Base-by-base conservation (phyloP, 306 rosid genomes). In the Malus sylvestris region DNA sequence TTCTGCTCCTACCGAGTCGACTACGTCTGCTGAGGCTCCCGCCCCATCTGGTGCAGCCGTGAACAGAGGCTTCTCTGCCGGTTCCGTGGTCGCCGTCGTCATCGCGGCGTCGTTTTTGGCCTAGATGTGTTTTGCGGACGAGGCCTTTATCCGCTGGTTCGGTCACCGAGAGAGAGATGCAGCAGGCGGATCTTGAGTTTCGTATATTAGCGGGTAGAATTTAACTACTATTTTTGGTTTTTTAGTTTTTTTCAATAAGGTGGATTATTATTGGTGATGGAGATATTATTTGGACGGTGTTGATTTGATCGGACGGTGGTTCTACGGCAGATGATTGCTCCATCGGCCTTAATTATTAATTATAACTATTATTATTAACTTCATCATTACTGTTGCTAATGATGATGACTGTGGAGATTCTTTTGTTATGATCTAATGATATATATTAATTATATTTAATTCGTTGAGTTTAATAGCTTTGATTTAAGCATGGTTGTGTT, bases 41-140 rank as follows among this genome's bases (percentile, higher is more conserved):
- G 9, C 19, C 12, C 68, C 68, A 18, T 64, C 68, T 76, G 74
- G 19, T 42, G 90, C 86, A 16, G 9, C 68, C 33, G 3, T 79
- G 42, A 68, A 25, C 33, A 79, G 85, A 74, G 83, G 77, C 79
- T 33, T 80, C 51, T 57, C 76, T 18, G 81, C 77, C 8, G 96
- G 93, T 83, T 87, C 87, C 52, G 77, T 87, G 1, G 84, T 81
- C 12, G 84, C 83, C 0, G 82, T 68, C 27, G 77, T 81, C 55
- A 18, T 86, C 11, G 86, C 82, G 1, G 80, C 76, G 10, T 68
- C 80, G 18, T 74, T 96, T 30, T 61, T 92, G 81, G 71, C 88
- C 81, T 89, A 89, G 89, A 89, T 84, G 82, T 67, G 82, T 52
- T 49, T 49, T 20, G 22, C 16, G 46, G 63, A 44, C 72, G 32